A percentile compares a stretch with the other conserved stretches of the same genome.
These are phyloP conservation scores for Leishmania mexicana DNA, from an alignment of 208 protist genomes.

Conservation along the genomic window DNA sequence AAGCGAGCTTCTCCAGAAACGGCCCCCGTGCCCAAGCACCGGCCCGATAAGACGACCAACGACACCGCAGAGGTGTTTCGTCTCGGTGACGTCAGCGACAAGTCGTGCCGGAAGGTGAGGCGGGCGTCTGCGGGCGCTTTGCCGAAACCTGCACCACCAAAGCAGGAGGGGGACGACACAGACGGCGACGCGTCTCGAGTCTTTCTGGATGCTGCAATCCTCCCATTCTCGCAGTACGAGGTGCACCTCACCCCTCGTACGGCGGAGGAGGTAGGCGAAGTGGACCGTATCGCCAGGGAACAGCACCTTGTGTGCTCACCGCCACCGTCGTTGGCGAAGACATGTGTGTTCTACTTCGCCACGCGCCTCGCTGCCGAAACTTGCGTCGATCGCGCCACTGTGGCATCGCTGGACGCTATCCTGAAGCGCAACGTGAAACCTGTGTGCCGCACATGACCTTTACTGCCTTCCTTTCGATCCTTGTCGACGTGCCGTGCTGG, in stretches of 20 bases:
- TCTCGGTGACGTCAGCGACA: not conserved
- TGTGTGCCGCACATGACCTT: not conserved
- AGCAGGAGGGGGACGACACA: not conserved
- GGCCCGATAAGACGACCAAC: not conserved
- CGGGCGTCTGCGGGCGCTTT: not conserved
- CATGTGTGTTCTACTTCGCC: slow-evolving; percentile 22
- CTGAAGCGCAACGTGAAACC: slow-evolving; percentile 12
- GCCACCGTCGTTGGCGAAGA: not conserved
- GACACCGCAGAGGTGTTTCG: not conserved
- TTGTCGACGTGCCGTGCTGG: not conserved
- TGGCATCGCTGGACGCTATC: slow-evolving; percentile 14
- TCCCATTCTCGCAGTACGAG: slow-evolving; percentile 19
- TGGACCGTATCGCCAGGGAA: slow-evolving; percentile 17
- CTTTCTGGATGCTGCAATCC: not conserved
- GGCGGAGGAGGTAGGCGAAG: slow-evolving; percentile 25
- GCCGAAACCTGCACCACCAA: not conserved
- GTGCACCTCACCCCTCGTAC: slow-evolving; percentile 23
- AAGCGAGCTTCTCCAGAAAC: not conserved
- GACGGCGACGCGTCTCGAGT: not conserved
- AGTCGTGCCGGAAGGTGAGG: not conserved
- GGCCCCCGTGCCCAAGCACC: not conserved
- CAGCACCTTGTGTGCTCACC: slow-evolving; percentile 17
- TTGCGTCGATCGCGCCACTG: slow-evolving; percentile 27
- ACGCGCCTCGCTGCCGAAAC: slow-evolving; percentile 37
- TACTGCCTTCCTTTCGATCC: not conserved